Conservation (phyloP, 345 rosid genomes). For the Euclidium syriacum region DNA sequence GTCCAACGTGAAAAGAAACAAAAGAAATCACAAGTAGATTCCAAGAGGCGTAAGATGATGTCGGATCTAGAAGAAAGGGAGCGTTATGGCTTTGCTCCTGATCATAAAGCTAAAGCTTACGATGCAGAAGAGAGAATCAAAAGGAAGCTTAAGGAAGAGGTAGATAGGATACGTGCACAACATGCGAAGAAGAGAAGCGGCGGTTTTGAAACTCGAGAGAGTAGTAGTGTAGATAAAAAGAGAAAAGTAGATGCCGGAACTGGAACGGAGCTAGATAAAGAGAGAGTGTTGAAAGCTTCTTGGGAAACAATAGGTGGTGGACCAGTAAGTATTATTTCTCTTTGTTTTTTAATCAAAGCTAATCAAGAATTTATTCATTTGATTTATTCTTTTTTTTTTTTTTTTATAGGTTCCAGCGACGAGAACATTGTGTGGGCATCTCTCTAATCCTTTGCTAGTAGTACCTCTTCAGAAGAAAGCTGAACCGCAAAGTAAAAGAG, state of each 20-base stretch:
- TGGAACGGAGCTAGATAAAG: conserved; percentile 43
- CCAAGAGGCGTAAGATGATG: conserved; percentile 71
- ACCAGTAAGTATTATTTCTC: conserved; percentile 43
- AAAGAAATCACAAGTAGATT: conserved; percentile 50
- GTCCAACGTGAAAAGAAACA: conserved; percentile 60
- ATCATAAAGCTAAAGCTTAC: conserved; percentile 35
- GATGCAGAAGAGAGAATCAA: conserved; percentile 65
- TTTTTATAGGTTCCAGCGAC: conserved; percentile 61
- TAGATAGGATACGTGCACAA: conserved; percentile 66
- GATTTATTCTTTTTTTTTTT: not conserved
- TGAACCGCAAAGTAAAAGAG: conserved; percentile 45
- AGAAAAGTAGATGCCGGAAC: conserved; percentile 25
- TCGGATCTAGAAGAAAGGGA: conserved; percentile 85
- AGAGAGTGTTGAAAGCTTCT: conserved; percentile 65
- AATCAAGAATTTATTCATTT: not conserved
- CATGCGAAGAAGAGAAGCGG: conserved; percentile 34
- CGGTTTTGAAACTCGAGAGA: conserved; percentile 26
- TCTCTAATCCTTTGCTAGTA: conserved; percentile 72
- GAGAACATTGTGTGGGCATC: conserved; percentile 50
- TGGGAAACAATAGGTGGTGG: conserved; percentile 76
- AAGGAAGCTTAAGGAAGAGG: conserved; percentile 69
- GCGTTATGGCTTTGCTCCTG: conserved; percentile 57
- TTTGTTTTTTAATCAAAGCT: not conserved
- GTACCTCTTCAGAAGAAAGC: conserved; percentile 68
- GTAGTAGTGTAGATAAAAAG: conserved; percentile 27